A percentile compares a stretch with the other conserved stretches of the same genome.
These are phyloP conservation scores for Quercus lobata DNA, from an alignment of 331 rosid species.

Conservation along the genomic window DNA sequence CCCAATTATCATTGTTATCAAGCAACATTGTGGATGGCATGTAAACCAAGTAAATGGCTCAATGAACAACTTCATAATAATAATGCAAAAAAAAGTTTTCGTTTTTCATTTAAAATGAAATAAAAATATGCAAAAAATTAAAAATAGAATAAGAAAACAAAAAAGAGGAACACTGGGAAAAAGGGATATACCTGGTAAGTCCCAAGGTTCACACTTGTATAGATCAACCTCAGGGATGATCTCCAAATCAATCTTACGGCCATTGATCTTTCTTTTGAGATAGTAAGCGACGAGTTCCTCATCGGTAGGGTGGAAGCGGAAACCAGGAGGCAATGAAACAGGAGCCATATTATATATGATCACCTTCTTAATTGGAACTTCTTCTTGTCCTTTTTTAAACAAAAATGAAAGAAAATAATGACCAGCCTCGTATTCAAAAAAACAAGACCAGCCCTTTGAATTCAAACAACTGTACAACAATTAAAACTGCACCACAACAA, in stretches of 20 bases:
- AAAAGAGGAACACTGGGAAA: neutral
- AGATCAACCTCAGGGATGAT: slow-evolving; percentile 97
- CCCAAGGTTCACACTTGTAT: slow-evolving; percentile 99
- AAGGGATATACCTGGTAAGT: slow-evolving; percentile 67
- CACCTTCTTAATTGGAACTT: slow-evolving; percentile 15
- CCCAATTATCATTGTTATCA: neutral
- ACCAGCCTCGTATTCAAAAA: slow-evolving; percentile 13
- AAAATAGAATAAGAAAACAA: neutral
- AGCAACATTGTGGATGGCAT: neutral
- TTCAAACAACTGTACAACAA: neutral
- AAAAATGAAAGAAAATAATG: neutral
- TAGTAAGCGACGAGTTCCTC: slow-evolving; percentile 93
- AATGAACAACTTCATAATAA: neutral
- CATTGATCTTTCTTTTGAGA: slow-evolving; percentile 89
- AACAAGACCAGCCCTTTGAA: slow-evolving; percentile 11
- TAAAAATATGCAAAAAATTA: neutral
- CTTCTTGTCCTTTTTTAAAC: slow-evolving; percentile 22
- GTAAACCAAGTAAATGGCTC: neutral
- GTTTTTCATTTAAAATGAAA: neutral
- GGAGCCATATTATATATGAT: slow-evolving; percentile 60
- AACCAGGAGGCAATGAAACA: slow-evolving; percentile 97
- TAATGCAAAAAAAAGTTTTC: neutral
- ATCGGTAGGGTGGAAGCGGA: slow-evolving; percentile 94
- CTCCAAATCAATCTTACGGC: slow-evolving; percentile 83
- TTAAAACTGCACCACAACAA: slow-evolving; percentile 7